These are phyloP conservation scores for Hymenotorrendiella dingleyae DNA, from an alignment of 2,329 filamentous ascomycete genomes.

Conservation along the genomic window DNA sequence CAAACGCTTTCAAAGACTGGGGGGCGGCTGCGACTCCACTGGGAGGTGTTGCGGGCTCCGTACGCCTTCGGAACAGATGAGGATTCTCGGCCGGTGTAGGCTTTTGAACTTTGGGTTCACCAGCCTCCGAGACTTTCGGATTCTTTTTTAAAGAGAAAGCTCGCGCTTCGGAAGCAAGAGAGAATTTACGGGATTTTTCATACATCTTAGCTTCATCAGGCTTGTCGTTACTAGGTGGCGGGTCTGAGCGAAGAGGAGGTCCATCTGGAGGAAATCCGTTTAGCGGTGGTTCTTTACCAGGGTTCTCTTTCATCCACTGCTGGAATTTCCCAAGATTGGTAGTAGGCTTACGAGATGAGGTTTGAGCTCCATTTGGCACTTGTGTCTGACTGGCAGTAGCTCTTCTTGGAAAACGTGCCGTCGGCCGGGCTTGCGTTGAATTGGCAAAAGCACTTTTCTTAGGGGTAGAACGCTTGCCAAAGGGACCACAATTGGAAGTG, in stretches of 20 bases:
- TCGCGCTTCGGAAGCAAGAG: constrained; percentile 15
- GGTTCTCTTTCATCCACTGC: constrained; percentile 18
- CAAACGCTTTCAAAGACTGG: constrained; percentile 19
- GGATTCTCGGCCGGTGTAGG: constrained; percentile 9
- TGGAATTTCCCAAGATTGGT: constrained; percentile 10
- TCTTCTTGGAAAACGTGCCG: no score
- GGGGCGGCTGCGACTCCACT: constrained; percentile 24
- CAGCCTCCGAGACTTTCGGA: background rate
- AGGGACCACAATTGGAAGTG: constrained; percentile 5
- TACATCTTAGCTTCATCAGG: constrained; percentile 24
- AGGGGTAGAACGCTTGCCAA: constrained; percentile 6
- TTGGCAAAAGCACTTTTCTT: no score
- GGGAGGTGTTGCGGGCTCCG: constrained; percentile 19
- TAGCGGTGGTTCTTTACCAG: constrained; percentile 13
- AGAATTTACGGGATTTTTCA: constrained; percentile 11
- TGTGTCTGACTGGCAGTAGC: background rate
- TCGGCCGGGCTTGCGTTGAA: no score
- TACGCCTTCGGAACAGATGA: constrained; percentile 7
- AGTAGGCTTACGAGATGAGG: constrained; percentile 19
- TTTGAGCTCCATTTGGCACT: constrained; percentile 4
- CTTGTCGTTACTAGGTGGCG: constrained; percentile 13
- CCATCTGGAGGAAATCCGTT: constrained; percentile 20
- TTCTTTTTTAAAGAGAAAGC: background rate
- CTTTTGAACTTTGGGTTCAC: constrained; percentile 1
- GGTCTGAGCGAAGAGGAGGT: constrained; percentile 14